These are phyloP conservation scores for Solanum hybrid DNA, from an alignment of 305 asterid genomes.

Conservation along the genomic window DNA sequence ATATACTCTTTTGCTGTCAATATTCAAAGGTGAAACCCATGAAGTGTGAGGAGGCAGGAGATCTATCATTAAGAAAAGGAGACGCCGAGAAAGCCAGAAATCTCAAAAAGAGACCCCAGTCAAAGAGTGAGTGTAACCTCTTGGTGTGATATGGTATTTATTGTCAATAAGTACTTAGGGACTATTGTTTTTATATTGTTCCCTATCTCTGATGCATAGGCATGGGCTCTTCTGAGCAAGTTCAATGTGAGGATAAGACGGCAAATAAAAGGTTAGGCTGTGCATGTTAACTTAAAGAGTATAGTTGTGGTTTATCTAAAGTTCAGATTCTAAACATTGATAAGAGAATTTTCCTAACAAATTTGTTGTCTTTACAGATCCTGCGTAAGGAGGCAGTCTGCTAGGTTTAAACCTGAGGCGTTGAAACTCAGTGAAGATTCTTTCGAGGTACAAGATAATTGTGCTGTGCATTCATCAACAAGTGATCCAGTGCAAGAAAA, in stretches of 20 bases:
- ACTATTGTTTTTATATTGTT: constrained; percentile 5
- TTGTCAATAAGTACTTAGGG: not conserved
- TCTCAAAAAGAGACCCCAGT: constrained; percentile 20
- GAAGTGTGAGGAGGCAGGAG: constrained; percentile 18
- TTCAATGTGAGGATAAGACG: constrained; percentile 23
- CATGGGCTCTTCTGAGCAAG: constrained; percentile 24
- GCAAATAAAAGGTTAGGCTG: constrained; percentile 42
- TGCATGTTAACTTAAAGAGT: not conserved
- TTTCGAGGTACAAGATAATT: constrained; percentile 3
- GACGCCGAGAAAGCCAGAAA: constrained; percentile 20
- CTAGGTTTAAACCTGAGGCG: constrained; percentile 38
- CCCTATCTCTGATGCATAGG: constrained; percentile 19
- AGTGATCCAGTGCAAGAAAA: constrained; percentile 21
- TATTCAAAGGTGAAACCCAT: constrained; percentile 23
- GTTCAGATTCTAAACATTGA: not conserved
- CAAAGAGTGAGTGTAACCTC: constrained; percentile 35
- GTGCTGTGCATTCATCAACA: constrained; percentile 1
- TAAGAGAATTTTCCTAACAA: not conserved
- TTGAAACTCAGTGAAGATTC: constrained; percentile 18
- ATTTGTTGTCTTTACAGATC: constrained; percentile 25
- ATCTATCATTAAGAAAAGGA: constrained; percentile 16
- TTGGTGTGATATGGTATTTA: not conserved
- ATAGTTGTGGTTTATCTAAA: not conserved
- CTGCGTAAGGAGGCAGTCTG: constrained; percentile 49
- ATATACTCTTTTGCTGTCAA: constrained; percentile 17